Conservation (phyloP, 2,329 filamentous ascomycete genomes). For the Ceratocystiopsis minuta region DNA sequence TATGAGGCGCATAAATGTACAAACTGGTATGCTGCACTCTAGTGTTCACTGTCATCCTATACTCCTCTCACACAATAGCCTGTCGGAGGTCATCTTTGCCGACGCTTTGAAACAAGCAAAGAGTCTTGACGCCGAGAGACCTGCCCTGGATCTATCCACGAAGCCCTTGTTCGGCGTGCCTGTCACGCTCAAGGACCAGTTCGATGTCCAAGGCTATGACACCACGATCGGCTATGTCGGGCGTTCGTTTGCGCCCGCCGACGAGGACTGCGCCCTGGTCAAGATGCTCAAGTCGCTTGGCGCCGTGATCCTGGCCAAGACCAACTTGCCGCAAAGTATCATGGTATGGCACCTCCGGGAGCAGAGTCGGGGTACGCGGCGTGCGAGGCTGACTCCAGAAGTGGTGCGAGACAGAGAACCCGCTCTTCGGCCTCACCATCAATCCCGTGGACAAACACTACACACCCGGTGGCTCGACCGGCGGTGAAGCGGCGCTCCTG, state of each 20-base stretch:
- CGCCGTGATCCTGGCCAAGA: slow-evolving; percentile 13
- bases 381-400: background rate
- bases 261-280: slow-evolving; percentile 5
- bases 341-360: slow-evolving; percentile 6
- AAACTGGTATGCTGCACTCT: slow-evolving; percentile 1
- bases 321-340: slow-evolving; percentile 14
- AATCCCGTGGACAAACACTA: slow-evolving; percentile 18
- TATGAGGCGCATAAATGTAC: background rate
- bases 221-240: slow-evolving; percentile 19
- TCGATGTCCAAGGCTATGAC: slow-evolving; percentile 5
- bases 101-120: slow-evolving; percentile 15
- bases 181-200: slow-evolving; percentile 16
- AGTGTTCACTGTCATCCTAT: no score
- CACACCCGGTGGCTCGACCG: slow-evolving; percentile 19
- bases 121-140: slow-evolving; percentile 14
- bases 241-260: slow-evolving; percentile 2
- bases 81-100: slow-evolving; percentile 23
- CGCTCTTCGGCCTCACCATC: slow-evolving; percentile 17
- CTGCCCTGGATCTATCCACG: slow-evolving; percentile 6
- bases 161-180: slow-evolving; percentile 27
- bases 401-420: slow-evolving; percentile 18
- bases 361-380: no score
- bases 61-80: slow-evolving; percentile 10
- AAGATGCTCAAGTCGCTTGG: slow-evolving; percentile 13
- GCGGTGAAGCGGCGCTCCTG: slow-evolving; percentile 20